Conservation (phyloP, 2,329 filamentous ascomycete species). For the Trichoderma hamatum region DNA sequence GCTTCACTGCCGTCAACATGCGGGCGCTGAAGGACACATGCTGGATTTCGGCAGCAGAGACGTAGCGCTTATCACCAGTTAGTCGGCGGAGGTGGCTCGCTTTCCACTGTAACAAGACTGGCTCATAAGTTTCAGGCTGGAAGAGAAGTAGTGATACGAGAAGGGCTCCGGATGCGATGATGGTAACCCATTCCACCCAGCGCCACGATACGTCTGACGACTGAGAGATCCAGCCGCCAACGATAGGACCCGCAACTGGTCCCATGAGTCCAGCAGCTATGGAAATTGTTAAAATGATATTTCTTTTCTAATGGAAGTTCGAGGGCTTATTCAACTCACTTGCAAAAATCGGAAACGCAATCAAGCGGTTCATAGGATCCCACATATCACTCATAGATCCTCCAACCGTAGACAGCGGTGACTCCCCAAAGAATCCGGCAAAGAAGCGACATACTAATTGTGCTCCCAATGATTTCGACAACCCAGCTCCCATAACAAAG, state of each 20-base stretch:
- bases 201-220: constrained; percentile 4
- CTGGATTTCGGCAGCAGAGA: background rate
- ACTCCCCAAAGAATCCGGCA: constrained; percentile 23
- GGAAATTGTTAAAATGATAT: background rate
- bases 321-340: background rate
- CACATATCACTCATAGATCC: constrained; percentile 16
- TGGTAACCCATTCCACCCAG: constrained; percentile 16
- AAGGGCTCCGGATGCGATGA: constrained; percentile 11
- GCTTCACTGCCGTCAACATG: constrained; percentile 3
- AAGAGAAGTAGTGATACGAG: constrained; percentile 11
- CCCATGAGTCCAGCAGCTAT: constrained; percentile 13
- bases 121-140: constrained; percentile 16
- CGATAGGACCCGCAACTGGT: background rate
- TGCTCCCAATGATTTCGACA: background rate
- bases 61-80: constrained; percentile 2
- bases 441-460: constrained; percentile 13
- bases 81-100: constrained; percentile 11
- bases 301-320: too few species aligned
- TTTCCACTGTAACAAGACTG: constrained; percentile 6
- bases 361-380: constrained; percentile 9
- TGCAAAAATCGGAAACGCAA: constrained; percentile 17
- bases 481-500: constrained; percentile 5
- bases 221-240: constrained; percentile 19
- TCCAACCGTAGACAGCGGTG: constrained; percentile 7
- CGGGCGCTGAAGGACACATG: background rate